phyloP scores from a whole-genome alignment of 2,329 filamentous ascomycete genomes.

The Alternaria atra region DNA sequence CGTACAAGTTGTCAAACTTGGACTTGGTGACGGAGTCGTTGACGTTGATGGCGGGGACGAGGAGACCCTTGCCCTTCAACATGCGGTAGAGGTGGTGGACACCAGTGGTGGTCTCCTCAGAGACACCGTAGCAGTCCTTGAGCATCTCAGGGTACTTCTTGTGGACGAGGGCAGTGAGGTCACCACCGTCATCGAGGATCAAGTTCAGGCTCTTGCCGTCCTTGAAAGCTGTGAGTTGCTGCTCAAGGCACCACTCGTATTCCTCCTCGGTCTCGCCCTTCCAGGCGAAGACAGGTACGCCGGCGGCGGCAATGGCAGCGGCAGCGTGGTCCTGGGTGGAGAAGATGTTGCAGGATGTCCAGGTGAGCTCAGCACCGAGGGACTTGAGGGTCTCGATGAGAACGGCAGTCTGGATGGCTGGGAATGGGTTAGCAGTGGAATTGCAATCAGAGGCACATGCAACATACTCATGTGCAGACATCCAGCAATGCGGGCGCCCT shows the following conservation, averaged over 20 bases:
- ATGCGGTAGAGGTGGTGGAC: conserved; percentile 99
- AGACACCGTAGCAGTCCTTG: conserved; percentile 97
- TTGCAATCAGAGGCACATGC: not conserved
- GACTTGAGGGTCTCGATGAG: conserved; percentile 96
- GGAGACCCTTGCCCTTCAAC: conserved; percentile 79
- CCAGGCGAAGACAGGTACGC: conserved; percentile 87
- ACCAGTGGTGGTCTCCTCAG: conserved; percentile 99
- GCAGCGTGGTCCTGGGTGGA: conserved; percentile 98
- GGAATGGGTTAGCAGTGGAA: conserved; percentile 24
- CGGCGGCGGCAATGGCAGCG: conserved; percentile 92
- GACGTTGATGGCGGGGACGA: conserved; percentile 96
- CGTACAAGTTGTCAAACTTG: conserved; percentile 99
- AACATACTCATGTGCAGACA: conserved; percentile 93
- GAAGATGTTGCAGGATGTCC: conserved; percentile 99
- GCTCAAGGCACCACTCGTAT: conserved; percentile 99
- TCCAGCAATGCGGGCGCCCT: conserved; percentile 93
- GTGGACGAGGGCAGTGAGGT: conserved; percentile 95
- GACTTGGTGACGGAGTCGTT: conserved; percentile 99
- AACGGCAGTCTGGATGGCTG: conserved; percentile 96
- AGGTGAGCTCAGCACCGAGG: conserved; percentile 97
- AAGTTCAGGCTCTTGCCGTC: conserved; percentile 96
- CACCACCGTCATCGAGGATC: conserved; percentile 98
- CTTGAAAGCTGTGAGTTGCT: conserved; percentile 97
- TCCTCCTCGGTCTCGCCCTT: conserved; percentile 98
- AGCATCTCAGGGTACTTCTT: conserved; percentile 98